phyloP scores from a whole-genome alignment of 768 basidiomycete genomes.

The Russula earlei region DNA sequence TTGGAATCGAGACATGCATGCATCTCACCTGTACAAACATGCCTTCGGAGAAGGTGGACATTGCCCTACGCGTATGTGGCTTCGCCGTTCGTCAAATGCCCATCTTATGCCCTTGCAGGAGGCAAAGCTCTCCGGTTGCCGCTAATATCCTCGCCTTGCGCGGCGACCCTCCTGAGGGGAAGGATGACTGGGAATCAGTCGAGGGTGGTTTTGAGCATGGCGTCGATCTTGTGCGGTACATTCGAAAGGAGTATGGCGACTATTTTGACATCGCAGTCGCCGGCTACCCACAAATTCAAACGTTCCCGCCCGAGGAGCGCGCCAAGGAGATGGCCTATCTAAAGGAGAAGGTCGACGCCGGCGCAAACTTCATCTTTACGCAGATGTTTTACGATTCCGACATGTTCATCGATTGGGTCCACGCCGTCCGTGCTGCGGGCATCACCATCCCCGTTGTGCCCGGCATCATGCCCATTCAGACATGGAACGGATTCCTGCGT shows the following conservation, averaged over 20 bases:
- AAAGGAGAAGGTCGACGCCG: conserved; percentile 87
- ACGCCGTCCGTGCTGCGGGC: conserved; percentile 69
- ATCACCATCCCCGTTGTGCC: conserved; percentile 87
- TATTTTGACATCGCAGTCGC: conserved; percentile 95
- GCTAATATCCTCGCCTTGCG: conserved; percentile 90
- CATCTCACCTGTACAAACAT: conserved; percentile 98
- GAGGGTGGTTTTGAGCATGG: conserved; percentile 88
- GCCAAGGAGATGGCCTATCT: conserved; percentile 74
- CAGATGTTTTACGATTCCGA: conserved; percentile 97
- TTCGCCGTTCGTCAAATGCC: conserved; percentile 1
- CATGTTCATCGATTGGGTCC: conserved; percentile 88
- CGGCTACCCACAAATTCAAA: conserved; percentile 81
- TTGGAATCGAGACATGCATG: conserved; percentile 97
- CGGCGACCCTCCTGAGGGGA: conserved; percentile 84
- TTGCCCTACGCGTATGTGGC: conserved; percentile 65
- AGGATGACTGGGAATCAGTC: conserved; percentile 86
- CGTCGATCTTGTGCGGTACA: conserved; percentile 85
- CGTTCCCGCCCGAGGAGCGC: conserved; percentile 62
- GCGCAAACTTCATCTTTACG: conserved; percentile 90
- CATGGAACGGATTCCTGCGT: conserved; percentile 89
- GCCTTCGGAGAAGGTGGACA: conserved; percentile 92
- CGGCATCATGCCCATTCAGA: conserved; percentile 92
- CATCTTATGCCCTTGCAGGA: conserved; percentile 42
- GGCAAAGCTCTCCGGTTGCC: conserved; percentile 80
- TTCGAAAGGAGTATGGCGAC: conserved; percentile 71